phyloP scores from a whole-genome alignment of 306 rosid species.

The Hippophae tibetana region DNA sequence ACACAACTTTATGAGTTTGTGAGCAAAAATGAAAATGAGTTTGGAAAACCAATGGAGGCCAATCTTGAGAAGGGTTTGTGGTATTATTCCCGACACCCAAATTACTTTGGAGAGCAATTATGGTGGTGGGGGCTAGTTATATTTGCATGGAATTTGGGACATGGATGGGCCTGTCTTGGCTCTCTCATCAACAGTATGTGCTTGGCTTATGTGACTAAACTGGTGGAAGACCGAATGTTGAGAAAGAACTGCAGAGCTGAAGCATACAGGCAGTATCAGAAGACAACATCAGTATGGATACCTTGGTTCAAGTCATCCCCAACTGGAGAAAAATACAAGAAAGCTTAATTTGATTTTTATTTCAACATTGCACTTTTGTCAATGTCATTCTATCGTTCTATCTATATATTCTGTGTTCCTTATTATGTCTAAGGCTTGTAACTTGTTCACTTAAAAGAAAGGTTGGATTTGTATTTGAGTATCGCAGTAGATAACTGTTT shows the following conservation, averaged over 20 bases:
- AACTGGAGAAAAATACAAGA: constrained; percentile 43
- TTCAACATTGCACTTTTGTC: neutral
- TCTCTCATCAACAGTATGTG: constrained; percentile 57
- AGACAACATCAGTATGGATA: constrained; percentile 77
- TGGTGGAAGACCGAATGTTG: constrained; percentile 80
- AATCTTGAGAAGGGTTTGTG: constrained; percentile 70
- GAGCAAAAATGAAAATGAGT: constrained; percentile 42
- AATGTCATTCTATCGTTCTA: constrained; percentile 17
- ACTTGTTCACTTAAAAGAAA: constrained; percentile 17
- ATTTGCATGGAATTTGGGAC: constrained; percentile 67
- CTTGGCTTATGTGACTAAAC: constrained; percentile 74
- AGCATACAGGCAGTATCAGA: constrained; percentile 70
- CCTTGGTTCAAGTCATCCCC: constrained; percentile 71
- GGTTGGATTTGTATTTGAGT: constrained; percentile 22
- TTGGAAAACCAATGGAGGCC: constrained; percentile 40
- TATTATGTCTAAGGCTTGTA: constrained; percentile 2
- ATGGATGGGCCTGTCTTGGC: constrained; percentile 62
- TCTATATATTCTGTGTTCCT: constrained; percentile 5
- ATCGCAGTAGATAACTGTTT: constrained; percentile 9
- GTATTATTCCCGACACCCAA: constrained; percentile 74
- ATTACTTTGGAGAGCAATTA: constrained; percentile 80
- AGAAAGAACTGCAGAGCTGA: constrained; percentile 55
- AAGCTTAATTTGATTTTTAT: constrained; percentile 30
- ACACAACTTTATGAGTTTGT: constrained; percentile 65
- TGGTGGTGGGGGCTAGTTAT: constrained; percentile 95